phyloP scores from a whole-genome alignment of 2,329 filamentous ascomycete genomes.

The Graphiopsis chlorocephala region DNA sequence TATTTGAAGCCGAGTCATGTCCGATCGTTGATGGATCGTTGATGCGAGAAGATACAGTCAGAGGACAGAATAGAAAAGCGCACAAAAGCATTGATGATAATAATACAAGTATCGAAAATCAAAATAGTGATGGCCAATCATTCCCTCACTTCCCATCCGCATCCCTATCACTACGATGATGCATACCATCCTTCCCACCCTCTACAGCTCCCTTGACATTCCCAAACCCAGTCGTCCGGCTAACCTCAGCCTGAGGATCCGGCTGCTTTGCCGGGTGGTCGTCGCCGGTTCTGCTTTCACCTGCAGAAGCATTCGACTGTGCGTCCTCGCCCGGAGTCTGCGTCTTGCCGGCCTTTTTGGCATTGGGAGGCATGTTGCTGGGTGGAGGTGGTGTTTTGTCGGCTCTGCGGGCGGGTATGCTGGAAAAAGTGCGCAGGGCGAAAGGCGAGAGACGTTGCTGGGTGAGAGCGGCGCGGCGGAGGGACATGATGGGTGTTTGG shows the following conservation, averaged over 20 bases:
- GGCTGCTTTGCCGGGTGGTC: slow-evolving; percentile 41
- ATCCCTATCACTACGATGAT: slow-evolving; percentile 9
- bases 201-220: slow-evolving; percentile 30
- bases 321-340: not conserved
- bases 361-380: slow-evolving; percentile 3
- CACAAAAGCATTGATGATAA: not conserved
- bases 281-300: slow-evolving; percentile 26
- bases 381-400: not conserved
- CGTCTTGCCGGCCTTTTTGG: slow-evolving; percentile 3
- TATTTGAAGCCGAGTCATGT: not conserved
- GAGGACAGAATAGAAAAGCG: too few relatives aligned
- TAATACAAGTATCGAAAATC: not conserved
- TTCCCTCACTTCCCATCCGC: not conserved
- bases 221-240: slow-evolving; percentile 34
- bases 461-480: not conserved
- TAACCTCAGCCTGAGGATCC: slow-evolving; percentile 34
- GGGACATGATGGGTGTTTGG: not conserved
- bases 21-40: too few relatives aligned
- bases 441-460: not conserved
- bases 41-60: not conserved
- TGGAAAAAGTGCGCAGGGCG: not conserved
- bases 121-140: too few relatives aligned
- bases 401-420: not conserved
- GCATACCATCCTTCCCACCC: slow-evolving; percentile 36
- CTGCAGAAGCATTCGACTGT: slow-evolving; percentile 33